These are phyloP conservation scores for Geotrichum candidum DNA, from an alignment of 1,139 yeast genomes.

Conservation along the genomic window DNA sequence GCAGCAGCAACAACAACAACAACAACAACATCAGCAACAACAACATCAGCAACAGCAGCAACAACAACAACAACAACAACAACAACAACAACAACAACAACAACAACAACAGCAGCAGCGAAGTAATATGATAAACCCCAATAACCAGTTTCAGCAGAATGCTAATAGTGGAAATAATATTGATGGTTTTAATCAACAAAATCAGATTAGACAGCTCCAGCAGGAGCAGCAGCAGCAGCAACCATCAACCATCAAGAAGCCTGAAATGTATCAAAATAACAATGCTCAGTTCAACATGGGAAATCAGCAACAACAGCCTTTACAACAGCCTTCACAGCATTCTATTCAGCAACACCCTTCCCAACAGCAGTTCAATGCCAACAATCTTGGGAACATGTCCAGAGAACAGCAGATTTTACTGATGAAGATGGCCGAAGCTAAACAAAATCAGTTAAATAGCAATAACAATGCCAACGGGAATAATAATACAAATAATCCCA, in stretches of 20 bases:
- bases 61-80: conserved; percentile 19
- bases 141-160: background rate
- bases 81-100: conserved; percentile 21
- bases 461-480: background rate
- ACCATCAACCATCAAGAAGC: background rate
- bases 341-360: no score
- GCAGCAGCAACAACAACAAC: conserved; percentile 21
- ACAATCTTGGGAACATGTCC: background rate
- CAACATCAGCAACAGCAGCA: no score
- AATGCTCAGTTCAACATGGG: background rate
- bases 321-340: background rate
- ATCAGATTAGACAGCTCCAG: background rate
- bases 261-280: background rate
- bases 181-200: background rate
- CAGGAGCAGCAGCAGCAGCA: conserved; percentile 2
- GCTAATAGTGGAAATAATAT: background rate
- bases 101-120: conserved; percentile 13
- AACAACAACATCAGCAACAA: background rate
- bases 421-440: background rate
- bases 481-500: background rate
- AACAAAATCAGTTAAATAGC: background rate
- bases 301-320: background rate
- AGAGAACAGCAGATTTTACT: background rate
- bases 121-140: background rate
- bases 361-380: background rate